Percentiles rank a stretch among this genome's conserved stretches.
These are phyloP conservation scores for Papiliotrema flavescens DNA, from an alignment of 1,284 basidiomycete species.

Conservation along the genomic window DNA sequence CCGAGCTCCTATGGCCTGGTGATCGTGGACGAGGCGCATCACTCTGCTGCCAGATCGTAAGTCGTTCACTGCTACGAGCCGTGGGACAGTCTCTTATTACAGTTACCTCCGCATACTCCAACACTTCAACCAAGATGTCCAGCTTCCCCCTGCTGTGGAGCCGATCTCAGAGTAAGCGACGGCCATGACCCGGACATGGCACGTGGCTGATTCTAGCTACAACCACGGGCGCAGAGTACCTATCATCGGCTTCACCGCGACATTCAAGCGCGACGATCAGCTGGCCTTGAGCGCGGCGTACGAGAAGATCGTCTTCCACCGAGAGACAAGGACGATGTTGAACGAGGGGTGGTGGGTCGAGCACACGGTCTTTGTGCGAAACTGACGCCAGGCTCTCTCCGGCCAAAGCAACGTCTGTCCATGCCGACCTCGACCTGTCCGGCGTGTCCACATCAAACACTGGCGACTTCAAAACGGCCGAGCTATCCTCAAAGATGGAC, in stretches of 20 bases:
- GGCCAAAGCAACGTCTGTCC: constrained; percentile 75
- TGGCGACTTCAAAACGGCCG: constrained; percentile 74
- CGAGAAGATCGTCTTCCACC: constrained; percentile 88
- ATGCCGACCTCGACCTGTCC: constrained; percentile 66
- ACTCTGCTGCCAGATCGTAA: constrained; percentile 84
- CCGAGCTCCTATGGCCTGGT: constrained; percentile 70
- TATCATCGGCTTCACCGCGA: constrained; percentile 92
- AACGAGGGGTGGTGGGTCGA: constrained; percentile 75
- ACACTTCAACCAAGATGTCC: constrained; percentile 39
- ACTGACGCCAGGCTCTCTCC: constrained; percentile 65
- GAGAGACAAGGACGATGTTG: constrained; percentile 91
- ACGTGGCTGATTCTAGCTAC: constrained; percentile 2
- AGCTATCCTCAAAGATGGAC: constrained; percentile 75
- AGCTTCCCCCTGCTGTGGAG: constrained; percentile 21
- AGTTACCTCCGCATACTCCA: constrained; percentile 41
- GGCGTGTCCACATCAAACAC: constrained; percentile 58
- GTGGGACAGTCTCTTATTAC: background rate
- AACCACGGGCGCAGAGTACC: constrained; percentile 56
- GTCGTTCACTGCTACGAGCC: constrained; percentile 26
- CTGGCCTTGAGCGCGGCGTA: constrained; percentile 84
- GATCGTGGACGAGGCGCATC: constrained; percentile 92
- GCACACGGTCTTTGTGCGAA: background rate
- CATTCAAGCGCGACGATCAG: constrained; percentile 88
- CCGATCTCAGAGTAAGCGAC: constrained; percentile 18
- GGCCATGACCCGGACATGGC: background rate